Conservation (phyloP, 1,284 basidiomycete genomes). For the Ceratorhiza oryzae-sativae region DNA sequence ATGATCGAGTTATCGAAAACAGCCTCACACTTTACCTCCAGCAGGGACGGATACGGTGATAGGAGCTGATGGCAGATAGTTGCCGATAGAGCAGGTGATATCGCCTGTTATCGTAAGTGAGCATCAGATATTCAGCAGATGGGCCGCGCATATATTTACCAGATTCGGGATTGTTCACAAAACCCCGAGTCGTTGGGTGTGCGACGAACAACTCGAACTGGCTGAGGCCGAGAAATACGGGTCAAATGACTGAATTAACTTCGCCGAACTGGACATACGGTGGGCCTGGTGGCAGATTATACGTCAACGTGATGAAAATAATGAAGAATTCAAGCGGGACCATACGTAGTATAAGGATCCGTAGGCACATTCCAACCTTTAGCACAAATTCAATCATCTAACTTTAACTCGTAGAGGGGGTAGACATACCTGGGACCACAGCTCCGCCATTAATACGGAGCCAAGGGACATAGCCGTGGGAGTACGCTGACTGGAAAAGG, state of each 20-base stretch:
- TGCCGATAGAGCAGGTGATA: constrained; percentile 39
- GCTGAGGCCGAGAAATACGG: not conserved
- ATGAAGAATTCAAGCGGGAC: not conserved
- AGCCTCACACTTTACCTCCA: constrained; percentile 33
- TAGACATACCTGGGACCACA: constrained; percentile 6
- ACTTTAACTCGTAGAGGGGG: too few relatives aligned
- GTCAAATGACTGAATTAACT: too few relatives aligned
- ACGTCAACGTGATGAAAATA: not conserved
- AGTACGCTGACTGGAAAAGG: constrained; percentile 12
- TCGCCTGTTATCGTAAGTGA: not conserved
- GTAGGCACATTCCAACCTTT: constrained; percentile 16
- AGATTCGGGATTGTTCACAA: constrained; percentile 22
- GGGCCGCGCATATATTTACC: not conserved
- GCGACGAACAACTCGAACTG: constrained; percentile 16
- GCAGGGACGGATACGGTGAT: constrained; percentile 29
- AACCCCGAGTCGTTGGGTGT: constrained; percentile 28
- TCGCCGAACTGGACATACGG: too few relatives aligned
- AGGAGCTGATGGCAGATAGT: constrained; percentile 17
- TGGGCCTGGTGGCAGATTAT: too few relatives aligned
- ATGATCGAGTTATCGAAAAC: not conserved
- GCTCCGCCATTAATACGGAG: constrained; percentile 22
- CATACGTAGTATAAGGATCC: constrained; percentile 5
- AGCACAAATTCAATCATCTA: not conserved
- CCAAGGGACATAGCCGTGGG: constrained; percentile 34
- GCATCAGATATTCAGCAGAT: not conserved